A percentile compares a stretch with the other conserved stretches of the same genome.
These are phyloP conservation scores for Ophiostoma himal-ulmi DNA, from an alignment of 2,329 filamentous ascomycete genomes.

Conservation along the genomic window DNA sequence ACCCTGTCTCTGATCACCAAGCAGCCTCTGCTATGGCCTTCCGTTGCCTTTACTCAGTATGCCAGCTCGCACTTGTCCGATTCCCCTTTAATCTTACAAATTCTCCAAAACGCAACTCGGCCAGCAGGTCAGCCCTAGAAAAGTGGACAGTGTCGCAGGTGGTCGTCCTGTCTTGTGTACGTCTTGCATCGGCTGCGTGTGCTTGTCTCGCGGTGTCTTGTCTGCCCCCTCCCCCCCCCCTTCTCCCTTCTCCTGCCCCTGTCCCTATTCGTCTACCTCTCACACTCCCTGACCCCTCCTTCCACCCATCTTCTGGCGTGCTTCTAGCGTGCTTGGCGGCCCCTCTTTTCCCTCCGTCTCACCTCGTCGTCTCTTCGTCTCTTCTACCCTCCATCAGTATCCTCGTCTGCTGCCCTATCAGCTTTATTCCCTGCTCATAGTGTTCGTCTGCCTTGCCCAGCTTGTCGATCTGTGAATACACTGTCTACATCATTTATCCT, in stretches of 20 bases:
- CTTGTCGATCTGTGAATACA: not conserved
- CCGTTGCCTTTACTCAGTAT: too few species aligned
- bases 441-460: not conserved
- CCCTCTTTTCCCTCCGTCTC: not conserved
- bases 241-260: not conserved
- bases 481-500: not conserved
- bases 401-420: too few species aligned
- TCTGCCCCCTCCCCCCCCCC: too few species aligned
- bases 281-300: not conserved
- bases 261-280: not conserved
- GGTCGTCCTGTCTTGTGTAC: not conserved
- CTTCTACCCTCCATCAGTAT: not conserved
- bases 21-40: too few species aligned
- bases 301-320: conserved; percentile 21
- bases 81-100: not conserved
- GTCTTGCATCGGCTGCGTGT: not conserved
- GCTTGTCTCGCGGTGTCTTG: not conserved
- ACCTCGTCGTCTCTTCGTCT: not conserved
- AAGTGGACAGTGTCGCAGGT: conserved; percentile 17
- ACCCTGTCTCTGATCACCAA: too few species aligned
- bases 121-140: conserved; percentile 20
- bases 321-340: conserved; percentile 21
- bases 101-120: too few species aligned
- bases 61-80: not conserved
- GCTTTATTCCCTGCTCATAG: not conserved